Percentiles rank a stretch among this genome's conserved stretches.
Evolutionary conservation across 2,329 filamentous ascomycete species (phyloP).

Genomic region (Cryphonectria nitschkei): DNA sequence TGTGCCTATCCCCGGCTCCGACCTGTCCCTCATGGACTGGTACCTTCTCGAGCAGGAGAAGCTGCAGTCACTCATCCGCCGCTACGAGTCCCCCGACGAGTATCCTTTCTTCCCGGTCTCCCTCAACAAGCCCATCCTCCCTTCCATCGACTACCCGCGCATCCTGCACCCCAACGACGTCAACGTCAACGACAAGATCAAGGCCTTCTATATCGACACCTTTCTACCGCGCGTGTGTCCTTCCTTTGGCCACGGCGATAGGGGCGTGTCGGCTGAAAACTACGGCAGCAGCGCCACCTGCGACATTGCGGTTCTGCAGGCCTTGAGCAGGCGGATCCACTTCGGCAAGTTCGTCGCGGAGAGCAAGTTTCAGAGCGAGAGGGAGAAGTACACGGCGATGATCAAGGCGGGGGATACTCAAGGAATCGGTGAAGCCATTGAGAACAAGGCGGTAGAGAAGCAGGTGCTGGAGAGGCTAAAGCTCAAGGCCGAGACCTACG

Average conservation of each 20-base stretch:
- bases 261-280: slow-evolving; percentile 87
- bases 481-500: slow-evolving; percentile 91
- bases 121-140: slow-evolving; percentile 80
- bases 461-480: slow-evolving; percentile 86
- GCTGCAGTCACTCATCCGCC: slow-evolving; percentile 88
- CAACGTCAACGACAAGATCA: slow-evolving; percentile 87
- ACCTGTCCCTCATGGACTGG: slow-evolving; percentile 90
- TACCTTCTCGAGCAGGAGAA: slow-evolving; percentile 88
- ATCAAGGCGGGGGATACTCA: slow-evolving; percentile 80
- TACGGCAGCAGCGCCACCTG: slow-evolving; percentile 91
- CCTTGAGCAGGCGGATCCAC: slow-evolving; percentile 87
- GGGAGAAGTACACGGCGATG: slow-evolving; percentile 77
- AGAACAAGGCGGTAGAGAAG: slow-evolving; percentile 84
- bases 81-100: slow-evolving; percentile 95
- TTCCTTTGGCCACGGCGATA: slow-evolving; percentile 75
- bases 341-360: slow-evolving; percentile 99
- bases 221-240: slow-evolving; percentile 85
- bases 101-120: slow-evolving; percentile 89
- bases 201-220: slow-evolving; percentile 78
- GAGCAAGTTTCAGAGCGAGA: slow-evolving; percentile 86
- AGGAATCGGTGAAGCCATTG: slow-evolving; percentile 88
- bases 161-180: slow-evolving; percentile 89
- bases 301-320: slow-evolving; percentile 88
- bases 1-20: slow-evolving; percentile 73
- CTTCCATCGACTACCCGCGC: slow-evolving; percentile 82